phyloP scores from a whole-genome alignment of 2,329 filamentous ascomycete species.

The Alternaria viburni region DNA sequence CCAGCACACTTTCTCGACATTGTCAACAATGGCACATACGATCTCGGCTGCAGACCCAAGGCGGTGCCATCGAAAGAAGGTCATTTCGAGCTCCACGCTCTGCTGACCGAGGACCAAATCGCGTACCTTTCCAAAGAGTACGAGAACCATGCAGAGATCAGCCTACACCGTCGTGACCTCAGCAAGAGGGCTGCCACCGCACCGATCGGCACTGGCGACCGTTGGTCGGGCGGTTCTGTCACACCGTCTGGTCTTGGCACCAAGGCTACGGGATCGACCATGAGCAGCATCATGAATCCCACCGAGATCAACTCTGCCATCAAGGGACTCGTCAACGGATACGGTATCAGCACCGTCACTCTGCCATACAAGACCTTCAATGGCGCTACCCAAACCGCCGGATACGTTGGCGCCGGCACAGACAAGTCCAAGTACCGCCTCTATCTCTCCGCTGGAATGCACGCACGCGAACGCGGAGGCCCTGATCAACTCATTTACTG shows the following conservation, averaged over 20 bases:
- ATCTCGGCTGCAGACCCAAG: constrained; percentile 44
- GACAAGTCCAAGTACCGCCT: constrained; percentile 53
- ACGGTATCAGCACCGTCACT: constrained; percentile 51
- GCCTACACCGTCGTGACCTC: constrained; percentile 28
- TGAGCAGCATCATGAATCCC: constrained; percentile 55
- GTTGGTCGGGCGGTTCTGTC: constrained; percentile 51
- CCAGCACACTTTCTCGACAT: constrained; percentile 40
- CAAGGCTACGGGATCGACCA: constrained; percentile 42
- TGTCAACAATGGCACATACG: constrained; percentile 44
- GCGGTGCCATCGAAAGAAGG: constrained; percentile 39
- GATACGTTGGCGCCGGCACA: constrained; percentile 55
- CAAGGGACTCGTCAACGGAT: constrained; percentile 51
- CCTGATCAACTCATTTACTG: constrained; percentile 65
- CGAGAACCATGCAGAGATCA: constrained; percentile 26
- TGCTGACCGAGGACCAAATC: constrained; percentile 44
- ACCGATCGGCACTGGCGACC: constrained; percentile 47
- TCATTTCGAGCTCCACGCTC: constrained; percentile 40
- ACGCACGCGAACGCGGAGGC: constrained; percentile 65
- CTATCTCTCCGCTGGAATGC: constrained; percentile 61
- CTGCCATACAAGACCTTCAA: constrained; percentile 56
- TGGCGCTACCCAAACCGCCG: constrained; percentile 49
- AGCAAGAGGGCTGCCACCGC: constrained; percentile 39
- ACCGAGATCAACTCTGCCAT: constrained; percentile 55
- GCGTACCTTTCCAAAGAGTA: constrained; percentile 38
- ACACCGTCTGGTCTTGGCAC: constrained; percentile 54